Evolutionary conservation across 441 rosid genomes (phyloP), one percentile per base, ranked within the genome.

Genomic region (Populus hybrid): DNA sequence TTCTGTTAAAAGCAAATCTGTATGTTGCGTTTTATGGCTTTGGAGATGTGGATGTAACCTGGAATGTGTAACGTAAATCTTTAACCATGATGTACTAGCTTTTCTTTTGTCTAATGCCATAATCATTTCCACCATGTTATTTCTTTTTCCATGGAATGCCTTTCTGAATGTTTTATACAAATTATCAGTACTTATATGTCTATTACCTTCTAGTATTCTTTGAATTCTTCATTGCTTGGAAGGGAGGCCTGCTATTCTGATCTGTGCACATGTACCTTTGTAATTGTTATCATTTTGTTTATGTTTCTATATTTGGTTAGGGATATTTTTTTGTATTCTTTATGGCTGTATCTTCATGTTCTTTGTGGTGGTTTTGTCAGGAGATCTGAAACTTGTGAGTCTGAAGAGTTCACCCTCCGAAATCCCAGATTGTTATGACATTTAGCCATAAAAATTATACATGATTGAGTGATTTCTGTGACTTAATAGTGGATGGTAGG

Each of bases 51-150:
- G 69, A 72, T 74, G 67, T 75, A 80, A 73, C 80, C 80, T 75
- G 67, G 70, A 74, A 65, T 75, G 59, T 69, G 77, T 74, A 73
- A 69, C 77, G 74, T 75, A 65, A 86, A 78, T 72, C 77, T 64
- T 69, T 65, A 34, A 30, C 67, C n/a, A n/a, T 26, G 65, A 40
- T 84, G 80, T 73, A 78, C 32, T 66, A 18, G 73, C 69, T 21
- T 74, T 69, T 81, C 70, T 76, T 67, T 69, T 70, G 40, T 75
- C 59, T 79, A 46, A 72, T 84, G 73, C 75, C 12, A 11, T 61
- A 8, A 38, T n/a, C 34, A 21, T 81, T 20, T n/a, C 42, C 8
- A 6, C 5, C 46, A 6, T 38, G 35, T 21, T 10, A 30, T 2
- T 36, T 54, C 6, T 30, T n/a, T 57, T n/a, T 23, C 61, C 8